These are phyloP conservation scores for Edaphochlamys debaryana DNA, from an alignment of 139 green algal species.

Conservation along the genomic window DNA sequence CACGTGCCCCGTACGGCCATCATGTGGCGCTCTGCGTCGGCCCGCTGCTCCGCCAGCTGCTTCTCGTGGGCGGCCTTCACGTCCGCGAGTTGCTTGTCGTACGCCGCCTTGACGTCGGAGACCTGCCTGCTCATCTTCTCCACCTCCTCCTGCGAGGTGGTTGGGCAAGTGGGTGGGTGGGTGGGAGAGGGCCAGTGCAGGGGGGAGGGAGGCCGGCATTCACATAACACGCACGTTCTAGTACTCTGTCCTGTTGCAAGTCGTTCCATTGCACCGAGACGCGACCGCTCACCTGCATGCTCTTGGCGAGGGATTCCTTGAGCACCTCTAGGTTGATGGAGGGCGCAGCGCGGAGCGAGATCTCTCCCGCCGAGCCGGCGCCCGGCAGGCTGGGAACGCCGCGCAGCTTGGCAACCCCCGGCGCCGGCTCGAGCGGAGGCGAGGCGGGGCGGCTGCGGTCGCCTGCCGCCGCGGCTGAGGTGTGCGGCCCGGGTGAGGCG, in stretches of 20 bases:
- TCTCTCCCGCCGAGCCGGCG: neutral
- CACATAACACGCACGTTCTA: too few relatives aligned
- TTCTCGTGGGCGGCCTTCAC: conserved; percentile 7
- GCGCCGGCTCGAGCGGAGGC: too few relatives aligned
- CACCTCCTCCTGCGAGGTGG: conserved; percentile 34
- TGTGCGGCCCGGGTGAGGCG: too few relatives aligned
- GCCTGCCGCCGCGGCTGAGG: too few relatives aligned
- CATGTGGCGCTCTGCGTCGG: neutral
- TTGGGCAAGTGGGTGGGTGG: neutral
- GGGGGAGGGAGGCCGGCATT: too few relatives aligned
- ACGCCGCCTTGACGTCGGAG: neutral
- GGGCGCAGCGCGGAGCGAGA: neutral
- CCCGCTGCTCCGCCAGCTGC: conserved; percentile 1
- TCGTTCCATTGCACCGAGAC: too few relatives aligned
- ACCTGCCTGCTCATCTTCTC: conserved; percentile 38
- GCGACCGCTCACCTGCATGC: conserved; percentile 14
- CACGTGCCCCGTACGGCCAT: neutral
- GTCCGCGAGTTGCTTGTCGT: conserved; percentile 26
- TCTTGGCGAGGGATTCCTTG: conserved; percentile 5
- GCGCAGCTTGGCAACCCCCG: neutral
- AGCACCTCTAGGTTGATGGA: conserved; percentile 4
- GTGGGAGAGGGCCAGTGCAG: too few relatives aligned
- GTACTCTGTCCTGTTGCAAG: too few relatives aligned
- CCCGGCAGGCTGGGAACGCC: neutral
- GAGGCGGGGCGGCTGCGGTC: too few relatives aligned